Evolutionary conservation across 2,329 filamentous ascomycete species (phyloP).

Genomic region (Podosphaera aphanis): DNA sequence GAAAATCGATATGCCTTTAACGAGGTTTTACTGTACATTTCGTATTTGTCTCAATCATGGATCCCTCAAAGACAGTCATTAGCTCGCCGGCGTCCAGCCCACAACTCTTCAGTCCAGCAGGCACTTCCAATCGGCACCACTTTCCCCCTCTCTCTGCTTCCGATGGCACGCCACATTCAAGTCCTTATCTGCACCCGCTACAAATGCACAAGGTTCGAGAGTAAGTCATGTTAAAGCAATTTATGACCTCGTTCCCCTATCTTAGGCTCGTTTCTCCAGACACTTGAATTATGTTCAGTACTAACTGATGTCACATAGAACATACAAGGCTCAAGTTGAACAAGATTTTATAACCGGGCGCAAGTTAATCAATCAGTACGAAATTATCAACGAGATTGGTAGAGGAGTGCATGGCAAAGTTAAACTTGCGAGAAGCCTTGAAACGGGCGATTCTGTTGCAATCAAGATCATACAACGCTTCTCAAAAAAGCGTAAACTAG

Average conservation of each 20-base stretch:
- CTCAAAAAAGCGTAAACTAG: constrained; percentile 79
- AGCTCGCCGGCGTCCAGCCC: constrained; percentile 38
- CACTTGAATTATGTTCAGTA: not conserved
- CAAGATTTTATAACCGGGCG: constrained; percentile 72
- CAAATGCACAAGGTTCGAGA: constrained; percentile 55
- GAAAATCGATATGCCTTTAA: too few relatives aligned
- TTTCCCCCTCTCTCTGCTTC: constrained; percentile 20
- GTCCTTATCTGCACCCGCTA: constrained; percentile 44
- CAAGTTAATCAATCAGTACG: constrained; percentile 94
- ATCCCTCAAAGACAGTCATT: constrained; percentile 17
- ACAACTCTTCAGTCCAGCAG: constrained; percentile 33
- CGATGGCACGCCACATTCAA: constrained; percentile 27
- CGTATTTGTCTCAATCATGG: constrained; percentile 12
- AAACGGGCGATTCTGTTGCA: constrained; percentile 58
- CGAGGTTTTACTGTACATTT: too few relatives aligned
- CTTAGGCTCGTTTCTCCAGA: constrained; percentile 1
- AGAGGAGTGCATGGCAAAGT: constrained; percentile 94
- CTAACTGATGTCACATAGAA: constrained; percentile 24
- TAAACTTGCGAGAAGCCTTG: constrained; percentile 67
- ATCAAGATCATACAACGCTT: constrained; percentile 98
- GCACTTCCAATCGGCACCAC: constrained; percentile 12
- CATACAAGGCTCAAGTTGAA: constrained; percentile 77
- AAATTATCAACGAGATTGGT: constrained; percentile 88
- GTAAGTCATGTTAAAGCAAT: constrained; percentile 25
- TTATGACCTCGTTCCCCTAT: not conserved